Evolutionary conservation across 805 yeast species (phyloP).

Genomic region (Pichia occidentalis): DNA sequence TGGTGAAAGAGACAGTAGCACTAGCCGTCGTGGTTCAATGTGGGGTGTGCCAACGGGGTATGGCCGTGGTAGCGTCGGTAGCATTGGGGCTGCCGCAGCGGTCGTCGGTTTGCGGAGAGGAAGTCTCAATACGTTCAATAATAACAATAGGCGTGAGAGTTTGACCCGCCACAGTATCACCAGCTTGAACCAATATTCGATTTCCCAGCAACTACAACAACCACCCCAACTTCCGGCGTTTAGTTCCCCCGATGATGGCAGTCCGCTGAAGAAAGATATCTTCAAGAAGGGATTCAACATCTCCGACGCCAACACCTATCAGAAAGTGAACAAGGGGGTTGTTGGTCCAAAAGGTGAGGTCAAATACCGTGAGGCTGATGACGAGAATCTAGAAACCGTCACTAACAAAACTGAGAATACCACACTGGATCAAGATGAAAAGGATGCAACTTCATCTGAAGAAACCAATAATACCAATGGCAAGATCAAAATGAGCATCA

Average conservation of each 20-base stretch:
- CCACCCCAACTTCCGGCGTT: neutral
- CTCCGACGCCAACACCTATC: constrained; percentile 3
- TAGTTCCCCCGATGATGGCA: neutral
- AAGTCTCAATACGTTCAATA: constrained; percentile 5
- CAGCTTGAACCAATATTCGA: constrained; percentile 15
- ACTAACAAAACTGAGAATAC: neutral
- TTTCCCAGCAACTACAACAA: constrained; percentile 5
- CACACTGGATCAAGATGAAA: neutral
- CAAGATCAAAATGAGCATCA: constrained; percentile 1
- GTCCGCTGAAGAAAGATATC: constrained; percentile 15
- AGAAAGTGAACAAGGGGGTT: neutral
- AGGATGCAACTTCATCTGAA: neutral
- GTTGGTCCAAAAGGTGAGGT: constrained; percentile 7
- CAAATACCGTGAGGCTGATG: constrained; percentile 1
- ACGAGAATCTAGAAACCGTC: constrained; percentile 5
- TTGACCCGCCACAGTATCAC: constrained; percentile 11
- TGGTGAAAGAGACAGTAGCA: constrained; percentile 7
- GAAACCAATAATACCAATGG: neutral
- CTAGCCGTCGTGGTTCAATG: constrained; percentile 12
- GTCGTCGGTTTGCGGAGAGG: constrained; percentile 6
- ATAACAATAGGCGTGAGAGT: constrained; percentile 11
- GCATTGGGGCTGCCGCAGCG: constrained; percentile 1
- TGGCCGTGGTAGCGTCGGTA: constrained; percentile 3
- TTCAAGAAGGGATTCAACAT: constrained; percentile 28
- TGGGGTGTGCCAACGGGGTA: constrained; percentile 10